Evolutionary conservation across 805 yeast genomes (phyloP), one percentile per base, ranked within the genome.

Genomic region (Wickerhamiella azymoides): DNA sequence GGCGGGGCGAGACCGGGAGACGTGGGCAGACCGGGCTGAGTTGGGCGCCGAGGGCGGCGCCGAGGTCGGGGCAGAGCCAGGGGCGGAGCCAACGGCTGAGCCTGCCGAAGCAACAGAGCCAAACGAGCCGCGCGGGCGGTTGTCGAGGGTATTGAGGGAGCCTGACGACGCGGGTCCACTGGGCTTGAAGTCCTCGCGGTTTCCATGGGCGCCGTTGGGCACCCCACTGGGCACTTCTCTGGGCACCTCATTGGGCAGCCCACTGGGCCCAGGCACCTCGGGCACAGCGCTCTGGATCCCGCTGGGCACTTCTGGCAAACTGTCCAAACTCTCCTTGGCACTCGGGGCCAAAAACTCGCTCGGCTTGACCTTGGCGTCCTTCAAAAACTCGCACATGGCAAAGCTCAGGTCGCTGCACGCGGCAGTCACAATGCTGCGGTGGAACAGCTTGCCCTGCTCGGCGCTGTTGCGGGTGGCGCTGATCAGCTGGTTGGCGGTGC

Each of bases 391-490:
- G 24, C 72, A 71, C 2, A 68, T 69, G 2, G 77, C 65, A 57
- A 78, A 79, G 7, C 79, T 70, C 30, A 86, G 65, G 56, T 86
- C 95, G 38, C 82, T 73, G 9, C 84, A 64, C 0, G 96, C 79
- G 18, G 85, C 73, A 61, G 84, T 80, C 16, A 86, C 71, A 2
- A 85, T 72, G 17, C 80, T 64, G 45, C 70, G 72, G 0, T 96
- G 95, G 46, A 84, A 62, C 2, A 83, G 56, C n/a, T 71, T 69
- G 3, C 72, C 66, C 53, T 81, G 79, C 10, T 77, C 64, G 0
- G 82, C 74, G 60, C 68, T 81, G 57, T 84, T 84, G 55, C 95
- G 71, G 1, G 88, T 74, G 1, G 85, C 71, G 3, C 94, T 78
- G 36, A 89, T 75, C 0, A 79, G 73, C 61, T 81, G 85, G 14